phyloP scores from a whole-genome alignment of 2,329 filamentous ascomycete species.

The Grosmannia penicillata region DNA sequence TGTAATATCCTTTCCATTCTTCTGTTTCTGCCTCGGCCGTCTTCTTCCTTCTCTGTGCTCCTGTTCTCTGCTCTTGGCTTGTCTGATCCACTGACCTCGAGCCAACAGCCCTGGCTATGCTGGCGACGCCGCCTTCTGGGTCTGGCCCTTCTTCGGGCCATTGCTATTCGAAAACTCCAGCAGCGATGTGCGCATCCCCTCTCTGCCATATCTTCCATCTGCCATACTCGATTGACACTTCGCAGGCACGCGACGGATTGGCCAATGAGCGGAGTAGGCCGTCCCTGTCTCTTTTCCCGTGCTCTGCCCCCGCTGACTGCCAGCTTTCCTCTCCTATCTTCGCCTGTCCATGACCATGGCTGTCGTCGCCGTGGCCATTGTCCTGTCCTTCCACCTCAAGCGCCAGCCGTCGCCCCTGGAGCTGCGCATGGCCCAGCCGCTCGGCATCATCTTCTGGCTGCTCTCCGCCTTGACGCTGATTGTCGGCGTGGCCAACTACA shows the following conservation, averaged over 20 bases:
- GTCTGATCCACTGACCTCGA: neutral
- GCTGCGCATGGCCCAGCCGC: conserved; percentile 60
- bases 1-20: no score
- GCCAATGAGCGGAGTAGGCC: conserved; percentile 57
- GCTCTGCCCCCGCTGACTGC: neutral
- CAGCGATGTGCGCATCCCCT: conserved; percentile 41
- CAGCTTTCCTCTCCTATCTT: conserved; percentile 78
- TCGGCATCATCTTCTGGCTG: conserved; percentile 80
- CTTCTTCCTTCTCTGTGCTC: no score
- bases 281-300: neutral
- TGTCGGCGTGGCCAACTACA: conserved; percentile 74
- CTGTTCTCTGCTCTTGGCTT: no score
- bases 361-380: conserved; percentile 77
- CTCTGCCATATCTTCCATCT: neutral
- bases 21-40: no score
- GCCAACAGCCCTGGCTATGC: conserved; percentile 9
- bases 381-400: conserved; percentile 86
- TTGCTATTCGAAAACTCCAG: conserved; percentile 61
- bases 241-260: conserved; percentile 48
- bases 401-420: conserved; percentile 55
- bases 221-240: conserved; percentile 8
- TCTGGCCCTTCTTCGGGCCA: conserved; percentile 49
- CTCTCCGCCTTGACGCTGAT: conserved; percentile 63
- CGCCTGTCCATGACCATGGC: conserved; percentile 82
- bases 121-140: conserved; percentile 32